Evolutionary conservation across 495 filamentous ascomycete genomes (phyloP).

Genomic region (Daldinia vernicosa): DNA sequence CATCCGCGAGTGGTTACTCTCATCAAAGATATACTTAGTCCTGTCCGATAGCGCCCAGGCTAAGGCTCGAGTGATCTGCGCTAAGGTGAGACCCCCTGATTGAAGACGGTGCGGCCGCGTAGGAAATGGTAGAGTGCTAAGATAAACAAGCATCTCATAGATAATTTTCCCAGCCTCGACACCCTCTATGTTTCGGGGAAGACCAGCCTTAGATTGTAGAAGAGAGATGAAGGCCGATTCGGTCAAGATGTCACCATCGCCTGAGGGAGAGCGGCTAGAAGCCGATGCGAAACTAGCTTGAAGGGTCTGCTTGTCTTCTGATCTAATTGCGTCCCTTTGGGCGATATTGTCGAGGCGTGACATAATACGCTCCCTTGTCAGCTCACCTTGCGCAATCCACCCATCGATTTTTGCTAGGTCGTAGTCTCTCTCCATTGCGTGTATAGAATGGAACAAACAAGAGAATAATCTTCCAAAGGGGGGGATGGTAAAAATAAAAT

Average conservation of each 20-base stretch:
- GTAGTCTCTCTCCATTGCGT: constrained; percentile 5
- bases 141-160: constrained; percentile 32
- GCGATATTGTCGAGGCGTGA: constrained; percentile 21
- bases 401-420: constrained; percentile 2
- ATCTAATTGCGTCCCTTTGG: neutral
- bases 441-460: neutral
- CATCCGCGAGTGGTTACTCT: constrained; percentile 28
- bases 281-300: constrained; percentile 18
- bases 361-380: constrained; percentile 24
- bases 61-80: constrained; percentile 25
- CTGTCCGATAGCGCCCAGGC: constrained; percentile 32
- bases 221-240: constrained; percentile 31
- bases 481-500: neutral
- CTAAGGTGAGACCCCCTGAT: constrained; percentile 19
- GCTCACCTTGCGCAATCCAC: constrained; percentile 22
- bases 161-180: constrained; percentile 27
- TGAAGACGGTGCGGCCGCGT: neutral
- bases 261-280: neutral
- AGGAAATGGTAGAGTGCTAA: constrained; percentile 34
- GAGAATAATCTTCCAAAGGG: neutral
- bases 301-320: constrained; percentile 11
- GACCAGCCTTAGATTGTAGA: constrained; percentile 18
- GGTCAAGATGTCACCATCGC: constrained; percentile 14
- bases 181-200: constrained; percentile 8
- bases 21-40: constrained; percentile 25